Base-by-base conservation (phyloP, 495 filamentous ascomycete species). In the Penicillium cataractarum region DNA sequence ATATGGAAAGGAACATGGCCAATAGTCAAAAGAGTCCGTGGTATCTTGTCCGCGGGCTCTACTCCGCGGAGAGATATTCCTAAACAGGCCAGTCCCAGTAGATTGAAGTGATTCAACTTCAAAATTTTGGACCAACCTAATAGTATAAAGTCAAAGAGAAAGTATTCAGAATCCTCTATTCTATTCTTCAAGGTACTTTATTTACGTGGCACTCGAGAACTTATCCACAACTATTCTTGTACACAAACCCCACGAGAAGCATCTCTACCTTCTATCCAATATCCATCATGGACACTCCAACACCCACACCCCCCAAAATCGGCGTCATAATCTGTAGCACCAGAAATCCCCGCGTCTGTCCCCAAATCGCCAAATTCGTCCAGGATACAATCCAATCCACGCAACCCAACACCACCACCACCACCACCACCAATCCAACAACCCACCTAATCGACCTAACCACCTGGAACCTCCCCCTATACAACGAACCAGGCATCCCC, bases 401-500 rank as follows among this genome's bases (percentile, higher is more conserved):
- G 9, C 6, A 26, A 31, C 12, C 33, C 33, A 15, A 10, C 3
- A 10, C 10, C 6, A 19, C 46, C 22, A 1, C 26, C 4, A 0
- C 21, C 21, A 26, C 8, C 48, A 51, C 19, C 27, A n/a, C 48
- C 4, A 17, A n/a, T 7, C 48, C 24, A 13, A 17, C 21, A 15
- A 24, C 48, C 6, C 6, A 29, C 19, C 1, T 70, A 3, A 74
- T 86, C 48, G 82, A 85, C 60, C 65, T 86, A 7, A 67, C 69
- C 17, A 63, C 71, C 37, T 82, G 78, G 74, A 78, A 83, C 49
- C 78, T 84, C 6, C 83, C 83, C 15, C 65, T 84, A n/a, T 85
- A 73, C 66, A 72, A 83, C 67, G 83, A 85, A 57, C 63, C 74
- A 8, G 71, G 73, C 19, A 76, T 78, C 7, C 82, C 83, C 1